Evolutionary conservation across 2,329 filamentous ascomycete species (phyloP).

Genomic region (Fusarium sp.): DNA sequence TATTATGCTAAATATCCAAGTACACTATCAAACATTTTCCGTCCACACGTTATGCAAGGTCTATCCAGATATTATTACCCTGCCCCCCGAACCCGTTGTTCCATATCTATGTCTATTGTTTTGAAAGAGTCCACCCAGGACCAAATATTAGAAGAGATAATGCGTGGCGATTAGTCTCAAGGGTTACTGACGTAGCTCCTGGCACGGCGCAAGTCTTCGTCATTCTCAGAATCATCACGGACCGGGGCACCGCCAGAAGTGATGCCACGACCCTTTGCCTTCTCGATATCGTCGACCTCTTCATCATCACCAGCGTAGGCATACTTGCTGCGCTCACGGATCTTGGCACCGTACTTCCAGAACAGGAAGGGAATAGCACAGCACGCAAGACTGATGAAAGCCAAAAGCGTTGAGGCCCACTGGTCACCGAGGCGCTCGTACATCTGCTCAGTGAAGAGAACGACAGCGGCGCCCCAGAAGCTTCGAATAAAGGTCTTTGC

Average conservation of each 20-base stretch:
- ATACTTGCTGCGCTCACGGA: constrained; percentile 75
- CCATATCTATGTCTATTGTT: constrained; percentile 12
- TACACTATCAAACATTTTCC: constrained; percentile 18
- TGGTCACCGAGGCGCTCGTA: constrained; percentile 76
- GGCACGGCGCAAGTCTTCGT: constrained; percentile 56
- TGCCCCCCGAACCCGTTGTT: neutral
- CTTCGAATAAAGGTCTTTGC: constrained; percentile 84
- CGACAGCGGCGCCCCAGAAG: constrained; percentile 81
- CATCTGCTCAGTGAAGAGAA: constrained; percentile 87
- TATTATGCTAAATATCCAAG: constrained; percentile 42
- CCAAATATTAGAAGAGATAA: neutral
- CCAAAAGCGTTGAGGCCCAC: constrained; percentile 79
- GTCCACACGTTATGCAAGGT: constrained; percentile 21
- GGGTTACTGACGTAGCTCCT: constrained; percentile 61
- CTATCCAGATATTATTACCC: constrained; percentile 22
- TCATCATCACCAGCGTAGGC: constrained; percentile 73
- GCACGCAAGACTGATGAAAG: constrained; percentile 79
- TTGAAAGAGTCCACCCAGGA: constrained; percentile 1
- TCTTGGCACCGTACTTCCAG: constrained; percentile 78
- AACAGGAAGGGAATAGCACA: constrained; percentile 87
- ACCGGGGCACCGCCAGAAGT: constrained; percentile 41
- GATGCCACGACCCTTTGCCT: constrained; percentile 44
- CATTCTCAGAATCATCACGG: constrained; percentile 48
- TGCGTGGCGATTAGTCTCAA: constrained; percentile 36
- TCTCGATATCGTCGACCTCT: constrained; percentile 53